Conservation (phyloP, 306 rosid species). For the Hippophae gyantsensis region DNA sequence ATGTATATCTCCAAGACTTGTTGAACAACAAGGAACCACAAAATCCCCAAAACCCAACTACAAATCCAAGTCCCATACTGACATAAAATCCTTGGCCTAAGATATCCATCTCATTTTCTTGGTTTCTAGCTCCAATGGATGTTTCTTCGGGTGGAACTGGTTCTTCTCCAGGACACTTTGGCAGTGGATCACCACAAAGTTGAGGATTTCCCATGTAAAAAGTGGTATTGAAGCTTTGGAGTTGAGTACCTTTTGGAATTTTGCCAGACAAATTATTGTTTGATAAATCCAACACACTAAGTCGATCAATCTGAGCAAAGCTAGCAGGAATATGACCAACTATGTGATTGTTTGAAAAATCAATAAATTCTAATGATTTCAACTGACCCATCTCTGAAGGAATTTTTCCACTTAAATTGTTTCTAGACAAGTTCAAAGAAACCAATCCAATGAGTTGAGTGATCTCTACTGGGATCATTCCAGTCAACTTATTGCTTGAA, state of each 20-base stretch:
- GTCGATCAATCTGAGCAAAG: not conserved
- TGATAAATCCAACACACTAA: conserved; percentile 5
- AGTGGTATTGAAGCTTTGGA: not conserved
- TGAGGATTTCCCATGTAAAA: not conserved
- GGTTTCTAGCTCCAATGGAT: not conserved
- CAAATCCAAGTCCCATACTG: conserved; percentile 2
- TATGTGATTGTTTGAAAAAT: not conserved
- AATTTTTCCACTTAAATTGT: not conserved
- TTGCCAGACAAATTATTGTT: not conserved
- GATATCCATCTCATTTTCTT: not conserved
- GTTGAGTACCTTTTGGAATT: conserved; percentile 1
- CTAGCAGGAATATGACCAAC: not conserved
- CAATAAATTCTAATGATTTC: not conserved
- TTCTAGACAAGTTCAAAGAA: conserved; percentile 11
- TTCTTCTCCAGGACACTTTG: not conserved
- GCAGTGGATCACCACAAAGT: not conserved
- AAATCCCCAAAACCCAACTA: not conserved
- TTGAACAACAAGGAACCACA: not conserved
- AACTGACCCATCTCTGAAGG: conserved; percentile 3
- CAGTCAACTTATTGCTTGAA: conserved; percentile 15
- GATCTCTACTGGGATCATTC: conserved; percentile 16
- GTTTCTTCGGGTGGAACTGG: not conserved
- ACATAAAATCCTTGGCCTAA: not conserved
- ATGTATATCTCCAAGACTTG: not conserved
- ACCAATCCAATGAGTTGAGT: not conserved